phyloP scores from a whole-genome alignment of 805 yeast species.

The Suhomyces sp. region DNA sequence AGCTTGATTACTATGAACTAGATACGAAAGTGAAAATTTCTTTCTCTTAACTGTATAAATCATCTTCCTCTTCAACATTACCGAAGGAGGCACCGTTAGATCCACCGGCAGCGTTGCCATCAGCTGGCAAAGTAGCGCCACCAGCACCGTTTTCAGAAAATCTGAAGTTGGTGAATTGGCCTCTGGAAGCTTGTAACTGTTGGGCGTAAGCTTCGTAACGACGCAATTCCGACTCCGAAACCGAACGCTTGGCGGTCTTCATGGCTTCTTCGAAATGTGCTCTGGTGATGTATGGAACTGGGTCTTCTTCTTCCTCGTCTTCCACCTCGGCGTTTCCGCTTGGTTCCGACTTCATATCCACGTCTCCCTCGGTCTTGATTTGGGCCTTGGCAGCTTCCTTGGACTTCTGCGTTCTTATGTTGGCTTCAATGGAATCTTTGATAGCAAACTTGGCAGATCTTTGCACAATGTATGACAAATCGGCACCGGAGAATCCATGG shows the following conservation, averaged over 20 bases:
- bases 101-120: conserved; percentile 15
- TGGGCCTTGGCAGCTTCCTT: conserved; percentile 44
- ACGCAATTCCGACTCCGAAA: conserved; percentile 94
- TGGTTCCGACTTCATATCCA: conserved; percentile 45
- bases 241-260: conserved; percentile 98
- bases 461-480: conserved; percentile 93
- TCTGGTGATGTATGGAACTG: conserved; percentile 92
- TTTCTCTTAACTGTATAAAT: conserved; percentile 22
- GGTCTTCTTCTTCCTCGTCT: conserved; percentile 73
- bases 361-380: conserved; percentile 43
- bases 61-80: conserved; percentile 38
- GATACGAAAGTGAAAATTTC: not conserved
- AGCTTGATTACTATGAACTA: not conserved
- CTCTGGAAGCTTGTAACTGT: conserved; percentile 93
- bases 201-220: conserved; percentile 98
- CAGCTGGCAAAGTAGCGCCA: conserved; percentile 5
- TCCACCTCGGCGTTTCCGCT: conserved; percentile 35
- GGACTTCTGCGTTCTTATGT: conserved; percentile 29
- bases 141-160: conserved; percentile 52
- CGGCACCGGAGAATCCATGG: conserved; percentile 99
- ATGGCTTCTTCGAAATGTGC: conserved; percentile 98
- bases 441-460: conserved; percentile 98
- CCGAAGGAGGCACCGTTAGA: conserved; percentile 43
- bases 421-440: conserved; percentile 93
- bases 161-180: conserved; percentile 86